These are phyloP conservation scores for Komagataella ulmi DNA, from an alignment of 805 yeast species.

Conservation along the genomic window DNA sequence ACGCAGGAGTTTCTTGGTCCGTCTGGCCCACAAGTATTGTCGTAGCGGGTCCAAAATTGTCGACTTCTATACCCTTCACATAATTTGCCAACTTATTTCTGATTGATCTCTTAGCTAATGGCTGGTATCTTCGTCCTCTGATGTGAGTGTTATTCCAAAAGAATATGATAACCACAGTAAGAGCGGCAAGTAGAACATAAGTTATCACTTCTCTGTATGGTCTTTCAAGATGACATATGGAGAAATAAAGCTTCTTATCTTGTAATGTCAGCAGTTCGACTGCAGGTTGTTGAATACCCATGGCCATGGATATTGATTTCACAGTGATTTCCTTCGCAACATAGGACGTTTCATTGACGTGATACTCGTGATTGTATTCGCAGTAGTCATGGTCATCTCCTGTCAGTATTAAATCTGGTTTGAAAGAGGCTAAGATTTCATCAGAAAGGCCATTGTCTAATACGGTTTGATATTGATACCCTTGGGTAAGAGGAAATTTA, in stretches of 20 bases:
- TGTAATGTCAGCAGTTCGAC: slow-evolving; percentile 21
- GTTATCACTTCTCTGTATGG: slow-evolving; percentile 28
- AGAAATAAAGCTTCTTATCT: slow-evolving; percentile 12
- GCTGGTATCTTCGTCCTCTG: neutral
- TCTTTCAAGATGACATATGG: slow-evolving; percentile 29
- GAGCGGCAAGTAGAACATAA: slow-evolving; percentile 23
- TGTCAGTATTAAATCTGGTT: slow-evolving; percentile 64
- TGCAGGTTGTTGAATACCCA: slow-evolving; percentile 39
- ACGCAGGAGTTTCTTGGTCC: neutral
- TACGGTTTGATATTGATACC: slow-evolving; percentile 83
- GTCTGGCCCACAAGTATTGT: neutral
- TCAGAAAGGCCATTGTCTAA: slow-evolving; percentile 46
- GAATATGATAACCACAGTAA: slow-evolving; percentile 6
- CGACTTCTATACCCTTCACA: neutral
- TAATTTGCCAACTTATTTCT: neutral
- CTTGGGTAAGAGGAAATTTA: slow-evolving; percentile 57
- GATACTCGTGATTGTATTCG: slow-evolving; percentile 44
- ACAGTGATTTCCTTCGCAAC: slow-evolving; percentile 54
- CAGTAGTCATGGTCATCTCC: slow-evolving; percentile 98
- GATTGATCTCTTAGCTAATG: neutral
- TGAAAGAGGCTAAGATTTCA: slow-evolving; percentile 38
- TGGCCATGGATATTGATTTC: slow-evolving; percentile 83
- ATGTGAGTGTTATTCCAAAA: neutral
- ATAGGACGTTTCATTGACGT: neutral
- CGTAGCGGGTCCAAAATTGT: neutral